These are phyloP conservation scores for Aquilaria sinensis DNA, from an alignment of 345 rosid genomes.

Conservation along the genomic window DNA sequence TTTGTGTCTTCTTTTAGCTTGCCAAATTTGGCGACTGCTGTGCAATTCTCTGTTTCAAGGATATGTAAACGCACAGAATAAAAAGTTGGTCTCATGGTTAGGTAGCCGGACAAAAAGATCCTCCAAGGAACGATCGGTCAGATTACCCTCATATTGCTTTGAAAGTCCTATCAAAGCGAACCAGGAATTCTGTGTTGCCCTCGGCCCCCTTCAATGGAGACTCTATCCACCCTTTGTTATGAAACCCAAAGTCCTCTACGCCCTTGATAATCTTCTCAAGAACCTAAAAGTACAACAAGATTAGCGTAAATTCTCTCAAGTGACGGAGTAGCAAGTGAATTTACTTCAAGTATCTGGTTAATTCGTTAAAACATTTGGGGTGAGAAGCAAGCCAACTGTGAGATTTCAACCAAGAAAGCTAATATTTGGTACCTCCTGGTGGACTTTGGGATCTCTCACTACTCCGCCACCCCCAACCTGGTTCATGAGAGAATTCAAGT, in stretches of 20 bases:
- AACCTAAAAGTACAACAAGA: constrained; percentile 40
- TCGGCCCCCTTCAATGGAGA: constrained; percentile 93
- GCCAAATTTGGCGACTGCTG: too few relatives aligned
- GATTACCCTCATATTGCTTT: background rate
- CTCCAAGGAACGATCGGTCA: background rate
- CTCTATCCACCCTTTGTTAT: constrained; percentile 71
- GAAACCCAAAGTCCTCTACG: constrained; percentile 64
- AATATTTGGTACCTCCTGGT: constrained; percentile 52
- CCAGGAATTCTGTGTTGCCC: constrained; percentile 89
- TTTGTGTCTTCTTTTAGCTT: too few relatives aligned
- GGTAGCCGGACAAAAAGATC: background rate
- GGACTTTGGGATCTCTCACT: constrained; percentile 86
- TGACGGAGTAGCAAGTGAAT: background rate
- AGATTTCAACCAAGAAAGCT: constrained; percentile 7
- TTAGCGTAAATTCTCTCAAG: background rate
- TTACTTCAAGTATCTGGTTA: background rate
- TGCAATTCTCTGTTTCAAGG: too few relatives aligned
- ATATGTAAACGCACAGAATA: too few relatives aligned
- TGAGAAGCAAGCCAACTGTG: background rate
- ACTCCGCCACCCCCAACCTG: constrained; percentile 97
- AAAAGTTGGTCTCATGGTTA: background rate
- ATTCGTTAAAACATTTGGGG: too few relatives aligned
- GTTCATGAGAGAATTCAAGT: too few relatives aligned
- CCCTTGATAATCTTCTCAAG: constrained; percentile 72
- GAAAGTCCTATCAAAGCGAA: constrained; percentile 40